Evolutionary conservation across 257 asterid species (phyloP).

Genomic region (Datura wrightii): DNA sequence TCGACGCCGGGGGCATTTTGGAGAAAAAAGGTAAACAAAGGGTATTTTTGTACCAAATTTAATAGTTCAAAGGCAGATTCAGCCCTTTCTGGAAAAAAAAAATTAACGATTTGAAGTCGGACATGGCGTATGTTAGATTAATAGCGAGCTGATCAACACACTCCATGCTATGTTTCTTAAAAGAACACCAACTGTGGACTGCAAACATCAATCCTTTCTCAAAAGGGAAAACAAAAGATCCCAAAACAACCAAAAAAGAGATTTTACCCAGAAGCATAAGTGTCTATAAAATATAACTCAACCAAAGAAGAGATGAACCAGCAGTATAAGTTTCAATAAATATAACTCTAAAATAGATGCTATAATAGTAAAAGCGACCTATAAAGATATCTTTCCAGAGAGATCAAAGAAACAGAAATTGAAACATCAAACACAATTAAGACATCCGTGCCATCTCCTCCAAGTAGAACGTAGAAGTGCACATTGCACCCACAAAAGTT

Average conservation of each 20-base stretch:
- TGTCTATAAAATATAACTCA: background rate
- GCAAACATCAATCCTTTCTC: conserved; percentile 25
- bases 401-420: background rate
- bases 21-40: too few relatives aligned
- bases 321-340: background rate
- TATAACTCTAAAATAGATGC: background rate
- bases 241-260: background rate
- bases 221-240: background rate
- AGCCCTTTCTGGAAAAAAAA: background rate
- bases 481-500: background rate
- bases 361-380: background rate
- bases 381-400: background rate
- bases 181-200: background rate
- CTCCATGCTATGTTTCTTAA: background rate
- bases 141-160: background rate
- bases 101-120: background rate
- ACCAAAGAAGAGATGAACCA: too few relatives aligned
- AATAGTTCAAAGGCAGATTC: too few relatives aligned
- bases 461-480: background rate
- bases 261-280: background rate
- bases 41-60: too few relatives aligned
- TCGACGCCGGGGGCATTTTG: too few relatives aligned
- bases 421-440: background rate
- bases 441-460: background rate
- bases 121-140: background rate